A percentile compares a stretch with the other conserved stretches of the same genome.
Evolutionary conservation across 768 basidiomycete species (phyloP).

Genomic region (Tylopilus felleus): DNA sequence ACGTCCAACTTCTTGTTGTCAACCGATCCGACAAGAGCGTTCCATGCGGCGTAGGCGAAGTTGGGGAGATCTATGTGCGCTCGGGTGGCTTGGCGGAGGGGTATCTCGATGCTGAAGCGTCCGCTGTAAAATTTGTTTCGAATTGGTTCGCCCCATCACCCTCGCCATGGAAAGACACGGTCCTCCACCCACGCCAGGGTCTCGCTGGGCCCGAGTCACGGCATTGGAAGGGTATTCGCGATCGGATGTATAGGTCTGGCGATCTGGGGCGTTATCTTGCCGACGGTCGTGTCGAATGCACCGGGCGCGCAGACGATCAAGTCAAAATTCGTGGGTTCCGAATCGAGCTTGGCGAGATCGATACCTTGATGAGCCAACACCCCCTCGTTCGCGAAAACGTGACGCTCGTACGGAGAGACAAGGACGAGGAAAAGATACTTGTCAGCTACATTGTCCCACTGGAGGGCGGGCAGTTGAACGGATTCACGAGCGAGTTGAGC

Average conservation of each 20-base stretch:
- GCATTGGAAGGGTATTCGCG: constrained; percentile 93
- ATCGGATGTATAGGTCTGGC: constrained; percentile 96
- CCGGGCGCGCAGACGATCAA: constrained; percentile 96
- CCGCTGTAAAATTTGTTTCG: constrained; percentile 84
- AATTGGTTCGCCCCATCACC: constrained; percentile 80
- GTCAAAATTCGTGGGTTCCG: constrained; percentile 99
- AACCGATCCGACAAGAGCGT: constrained; percentile 83
- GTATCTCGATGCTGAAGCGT: constrained; percentile 81
- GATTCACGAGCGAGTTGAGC: constrained; percentile 63
- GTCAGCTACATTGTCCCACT: constrained; percentile 96
- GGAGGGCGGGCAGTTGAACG: constrained; percentile 61
- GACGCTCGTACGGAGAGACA: constrained; percentile 92
- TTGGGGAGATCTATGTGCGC: constrained; percentile 98
- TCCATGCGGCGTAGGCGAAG: constrained; percentile 91
- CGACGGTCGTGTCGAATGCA: constrained; percentile 92
- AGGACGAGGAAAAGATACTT: constrained; percentile 98
- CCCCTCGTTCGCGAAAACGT: constrained; percentile 96
- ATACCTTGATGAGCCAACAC: constrained; percentile 92
- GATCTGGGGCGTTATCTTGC: constrained; percentile 95
- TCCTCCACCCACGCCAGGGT: constrained; percentile 54
- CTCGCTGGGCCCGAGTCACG: constrained; percentile 68
- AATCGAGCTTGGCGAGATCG: constrained; percentile 97
- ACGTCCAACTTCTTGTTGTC: constrained; percentile 95
- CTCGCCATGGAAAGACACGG: constrained; percentile 61
- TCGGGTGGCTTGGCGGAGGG: constrained; percentile 95